Percentiles rank a stretch among this genome's conserved stretches.
These are phyloP conservation scores for Paramecium tetraurelia DNA, from an alignment of 73 alveolate genomes.

Conservation along the genomic window DNA sequence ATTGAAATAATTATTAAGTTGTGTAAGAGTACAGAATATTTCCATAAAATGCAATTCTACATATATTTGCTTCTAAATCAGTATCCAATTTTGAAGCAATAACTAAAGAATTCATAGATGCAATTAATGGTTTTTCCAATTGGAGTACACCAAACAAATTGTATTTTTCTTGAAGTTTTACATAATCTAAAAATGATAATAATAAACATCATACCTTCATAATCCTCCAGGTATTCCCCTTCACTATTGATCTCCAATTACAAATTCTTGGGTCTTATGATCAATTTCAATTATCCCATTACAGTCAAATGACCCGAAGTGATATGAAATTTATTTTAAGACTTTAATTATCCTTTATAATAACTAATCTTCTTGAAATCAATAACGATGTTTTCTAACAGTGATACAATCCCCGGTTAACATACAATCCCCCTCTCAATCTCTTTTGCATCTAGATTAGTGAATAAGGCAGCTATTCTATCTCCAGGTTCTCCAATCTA, in stretches of 20 bases:
- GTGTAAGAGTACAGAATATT: slow-evolving; percentile 37
- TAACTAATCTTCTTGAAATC: slow-evolving; percentile 80
- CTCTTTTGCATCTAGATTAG: slow-evolving; percentile 82
- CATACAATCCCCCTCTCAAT: slow-evolving; percentile 96
- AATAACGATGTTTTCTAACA: slow-evolving; percentile 56
- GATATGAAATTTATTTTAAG: slow-evolving; percentile 84
- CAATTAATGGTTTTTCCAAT: slow-evolving; percentile 86
- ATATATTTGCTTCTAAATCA: slow-evolving; percentile 86
- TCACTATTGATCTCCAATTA: slow-evolving; percentile 62
- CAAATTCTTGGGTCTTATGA: slow-evolving; percentile 53
- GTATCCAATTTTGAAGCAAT: slow-evolving; percentile 93
- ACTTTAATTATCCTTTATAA: slow-evolving; percentile 83
- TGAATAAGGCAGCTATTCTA: slow-evolving; percentile 94
- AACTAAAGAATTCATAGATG: slow-evolving; percentile 75
- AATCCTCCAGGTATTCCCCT: slow-evolving; percentile 64
- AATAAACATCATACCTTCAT: background rate
- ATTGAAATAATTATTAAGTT: slow-evolving; percentile 58
- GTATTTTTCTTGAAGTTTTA: slow-evolving; percentile 59
- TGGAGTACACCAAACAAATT: slow-evolving; percentile 77
- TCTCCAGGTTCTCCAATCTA: slow-evolving; percentile 90
- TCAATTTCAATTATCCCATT: slow-evolving; percentile 72
- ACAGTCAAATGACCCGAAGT: slow-evolving; percentile 86
- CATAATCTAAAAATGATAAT: slow-evolving; percentile 10
- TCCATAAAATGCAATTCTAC: slow-evolving; percentile 97
- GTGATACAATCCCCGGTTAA: slow-evolving; percentile 72